These are phyloP conservation scores for Nakazawaea laoshanensis DNA, from an alignment of 805 yeast genomes.

Conservation along the genomic window DNA sequence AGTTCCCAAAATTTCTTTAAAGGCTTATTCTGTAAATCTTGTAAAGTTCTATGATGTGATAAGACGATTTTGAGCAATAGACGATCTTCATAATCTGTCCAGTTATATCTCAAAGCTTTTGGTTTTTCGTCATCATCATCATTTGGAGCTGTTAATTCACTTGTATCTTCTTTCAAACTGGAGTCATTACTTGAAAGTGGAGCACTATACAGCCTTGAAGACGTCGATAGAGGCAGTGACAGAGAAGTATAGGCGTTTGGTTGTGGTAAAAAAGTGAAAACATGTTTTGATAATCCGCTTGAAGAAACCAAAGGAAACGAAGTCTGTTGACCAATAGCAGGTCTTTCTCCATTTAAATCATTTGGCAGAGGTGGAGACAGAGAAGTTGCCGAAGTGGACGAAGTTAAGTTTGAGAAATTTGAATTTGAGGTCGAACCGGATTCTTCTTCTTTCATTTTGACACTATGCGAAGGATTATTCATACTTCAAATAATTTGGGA, in stretches of 20 bases:
- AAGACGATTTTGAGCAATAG: conserved; percentile 7
- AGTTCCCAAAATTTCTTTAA: conserved; percentile 12
- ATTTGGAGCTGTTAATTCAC: background rate
- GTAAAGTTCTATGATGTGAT: conserved; percentile 5
- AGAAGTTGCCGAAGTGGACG: background rate
- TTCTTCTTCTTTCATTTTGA: no score
- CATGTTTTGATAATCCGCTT: background rate
- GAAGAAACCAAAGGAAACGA: conserved; percentile 2
- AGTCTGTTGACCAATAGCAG: background rate
- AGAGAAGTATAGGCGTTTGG: background rate
- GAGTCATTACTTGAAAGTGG: background rate
- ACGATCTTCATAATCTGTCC: conserved; percentile 10
- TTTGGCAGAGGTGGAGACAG: background rate
- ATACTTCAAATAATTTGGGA: no score
- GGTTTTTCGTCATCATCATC: conserved; percentile 4
- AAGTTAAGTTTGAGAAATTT: background rate
- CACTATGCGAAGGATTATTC: no score
- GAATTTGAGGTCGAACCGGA: background rate
- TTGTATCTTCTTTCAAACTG: background rate
- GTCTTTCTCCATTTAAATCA: background rate
- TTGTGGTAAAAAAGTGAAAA: conserved; percentile 1
- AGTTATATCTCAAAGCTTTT: conserved; percentile 8
- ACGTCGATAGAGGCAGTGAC: background rate
- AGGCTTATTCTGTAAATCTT: conserved; percentile 6
- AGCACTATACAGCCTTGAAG: background rate